Conservation (phyloP, 129 eudicot genomes). For the Tanacetum coccineum region DNA sequence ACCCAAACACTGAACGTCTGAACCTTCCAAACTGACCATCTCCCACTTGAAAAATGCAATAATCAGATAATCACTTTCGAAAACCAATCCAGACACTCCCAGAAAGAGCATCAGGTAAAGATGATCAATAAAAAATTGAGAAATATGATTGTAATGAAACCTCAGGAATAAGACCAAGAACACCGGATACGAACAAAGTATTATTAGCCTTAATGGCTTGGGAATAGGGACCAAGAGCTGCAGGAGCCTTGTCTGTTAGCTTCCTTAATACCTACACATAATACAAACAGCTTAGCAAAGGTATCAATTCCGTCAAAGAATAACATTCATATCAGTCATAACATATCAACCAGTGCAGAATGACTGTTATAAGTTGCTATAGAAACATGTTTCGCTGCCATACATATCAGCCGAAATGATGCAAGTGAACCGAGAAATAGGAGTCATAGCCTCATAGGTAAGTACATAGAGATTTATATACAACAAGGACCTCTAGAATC, state of each 20-base stretch:
- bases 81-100: too few relatives aligned
- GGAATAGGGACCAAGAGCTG: conserved; percentile 91
- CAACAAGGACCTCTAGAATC: too few relatives aligned
- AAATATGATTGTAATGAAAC: conserved; percentile 27
- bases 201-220: conserved; percentile 90
- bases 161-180: conserved; percentile 93
- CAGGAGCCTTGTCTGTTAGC: conserved; percentile 95
- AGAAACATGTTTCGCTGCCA: too few relatives aligned
- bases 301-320: background rate
- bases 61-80: too few relatives aligned
- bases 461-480: too few relatives aligned
- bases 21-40: too few relatives aligned
- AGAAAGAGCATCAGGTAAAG: background rate
- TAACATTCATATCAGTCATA: background rate
- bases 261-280: conserved; percentile 59
- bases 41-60: too few relatives aligned
- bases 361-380: too few relatives aligned
- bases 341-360: background rate
- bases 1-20: too few relatives aligned
- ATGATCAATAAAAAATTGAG: background rate
- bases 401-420: too few relatives aligned
- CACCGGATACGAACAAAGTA: conserved; percentile 80
- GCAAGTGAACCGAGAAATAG: too few relatives aligned
- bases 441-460: too few relatives aligned
- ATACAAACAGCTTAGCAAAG: conserved; percentile 12